Evolutionary conservation across 2,329 filamentous ascomycete species (phyloP), one percentile per base, ranked within the genome.

Genomic region (Colletotrichum euphorbiae): DNA sequence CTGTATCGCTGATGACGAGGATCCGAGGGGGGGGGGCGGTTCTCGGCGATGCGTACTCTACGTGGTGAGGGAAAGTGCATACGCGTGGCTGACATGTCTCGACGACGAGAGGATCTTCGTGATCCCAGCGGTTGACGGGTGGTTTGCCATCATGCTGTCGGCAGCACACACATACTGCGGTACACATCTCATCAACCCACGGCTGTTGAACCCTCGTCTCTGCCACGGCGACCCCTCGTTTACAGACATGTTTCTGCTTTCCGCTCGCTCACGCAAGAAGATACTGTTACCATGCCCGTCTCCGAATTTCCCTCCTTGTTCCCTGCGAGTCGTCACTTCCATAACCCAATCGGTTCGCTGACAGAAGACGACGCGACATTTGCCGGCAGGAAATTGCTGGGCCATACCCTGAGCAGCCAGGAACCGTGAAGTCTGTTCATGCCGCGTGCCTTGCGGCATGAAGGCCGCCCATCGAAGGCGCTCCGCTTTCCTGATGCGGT

Each of bases 31-130:
- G 2, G 2, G 7, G 33, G 2, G 9, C 15, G 46, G 4, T 24
- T 24, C 45, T 60, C 45, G 31, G 33, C 57, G 42, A 24, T 40
- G 40, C 28, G 13, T 43, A 24, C 21, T 21, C n/a, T 28, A 21
- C 33, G 9, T 24, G 19, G 12, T 4, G n/a, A 1, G 38, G 51
- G 31, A n/a, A 13, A 15, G 31, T 12, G 21, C 48, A 19, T 33
- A 46, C 46, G 62, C 55, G 46, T 45, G 51, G 36, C 51, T 38
- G 43, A 24, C 28, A 13, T 62, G 48, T 52, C 51, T 67, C 31
- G 59, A 57, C 51, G 21, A 57, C n/a, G n/a, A 45, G 64, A 52
- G 36, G 59, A 67, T 67, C 51, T 31, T 28, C 51, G 38, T 46
- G 59, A 52, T 45, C 38, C 38, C 42, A 64, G 52, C 45, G 51